A percentile compares a stretch with the other conserved stretches of the same genome.
Conservation (phyloP, 768 basidiomycete species). For the Amanita rimosa region DNA sequence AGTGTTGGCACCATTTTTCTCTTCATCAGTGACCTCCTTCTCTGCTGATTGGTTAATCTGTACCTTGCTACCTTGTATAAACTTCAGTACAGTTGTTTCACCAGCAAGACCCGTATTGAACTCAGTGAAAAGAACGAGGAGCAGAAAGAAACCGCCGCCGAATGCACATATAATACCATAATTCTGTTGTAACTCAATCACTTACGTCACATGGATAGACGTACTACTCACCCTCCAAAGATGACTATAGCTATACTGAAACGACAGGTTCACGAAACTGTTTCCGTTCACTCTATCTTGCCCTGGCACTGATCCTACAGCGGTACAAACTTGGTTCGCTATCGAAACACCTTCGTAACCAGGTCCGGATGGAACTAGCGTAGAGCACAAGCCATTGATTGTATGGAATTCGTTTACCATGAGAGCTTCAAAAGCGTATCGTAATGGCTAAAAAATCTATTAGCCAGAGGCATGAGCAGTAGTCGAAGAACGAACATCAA, state of each 20-base stretch:
- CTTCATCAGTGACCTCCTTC: constrained; percentile 22
- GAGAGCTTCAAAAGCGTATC: constrained; percentile 53
- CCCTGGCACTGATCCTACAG: constrained; percentile 54
- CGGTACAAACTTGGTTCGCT: constrained; percentile 67
- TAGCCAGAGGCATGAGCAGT: background rate
- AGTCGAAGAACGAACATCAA: constrained; percentile 31
- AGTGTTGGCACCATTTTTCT: constrained; percentile 14
- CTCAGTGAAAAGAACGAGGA: constrained; percentile 53
- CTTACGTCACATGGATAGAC: background rate
- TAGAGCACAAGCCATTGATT: constrained; percentile 46
- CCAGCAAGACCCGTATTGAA: constrained; percentile 27
- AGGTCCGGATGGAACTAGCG: constrained; percentile 49
- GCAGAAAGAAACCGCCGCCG: constrained; percentile 42
- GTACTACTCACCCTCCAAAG: constrained; percentile 30
- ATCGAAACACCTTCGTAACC: constrained; percentile 46
- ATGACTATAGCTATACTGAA: constrained; percentile 30
- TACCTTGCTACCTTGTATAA: constrained; percentile 45
- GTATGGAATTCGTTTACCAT: constrained; percentile 78
- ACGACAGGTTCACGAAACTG: constrained; percentile 35
- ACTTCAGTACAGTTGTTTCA: constrained; percentile 38
- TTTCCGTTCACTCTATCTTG: constrained; percentile 50
- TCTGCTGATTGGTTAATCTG: constrained; percentile 17
- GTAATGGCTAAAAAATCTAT: constrained; percentile 3
- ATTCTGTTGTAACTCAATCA: constrained; percentile 25
- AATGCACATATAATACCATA: constrained; percentile 64